Conservation (phyloP, 176 grass and related monocot genomes). For the Oryza australiensis region DNA sequence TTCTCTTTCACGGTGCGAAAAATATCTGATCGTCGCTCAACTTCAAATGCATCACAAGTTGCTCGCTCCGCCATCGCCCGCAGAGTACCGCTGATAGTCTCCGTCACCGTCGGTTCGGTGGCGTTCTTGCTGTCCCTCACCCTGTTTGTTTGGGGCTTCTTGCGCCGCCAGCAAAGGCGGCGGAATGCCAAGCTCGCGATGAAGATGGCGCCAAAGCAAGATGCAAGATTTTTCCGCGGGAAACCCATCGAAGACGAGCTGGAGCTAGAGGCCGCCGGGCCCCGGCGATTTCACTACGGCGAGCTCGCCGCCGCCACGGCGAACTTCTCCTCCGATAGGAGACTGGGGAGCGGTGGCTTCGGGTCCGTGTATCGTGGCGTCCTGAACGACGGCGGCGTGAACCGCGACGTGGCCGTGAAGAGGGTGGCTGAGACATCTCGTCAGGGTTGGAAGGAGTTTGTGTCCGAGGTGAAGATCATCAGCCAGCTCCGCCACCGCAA, state of each 20-base stretch:
- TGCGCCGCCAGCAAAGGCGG: too few relatives aligned
- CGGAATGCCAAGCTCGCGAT: too few relatives aligned
- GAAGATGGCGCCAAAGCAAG: too few relatives aligned
- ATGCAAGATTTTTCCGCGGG: too few relatives aligned
- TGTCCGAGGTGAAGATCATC: slow-evolving; percentile 57
- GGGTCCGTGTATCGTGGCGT: slow-evolving; percentile 17
- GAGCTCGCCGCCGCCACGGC: background rate
- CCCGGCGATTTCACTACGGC: background rate
- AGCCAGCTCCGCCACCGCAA: slow-evolving; percentile 32
- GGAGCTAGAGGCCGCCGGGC: background rate
- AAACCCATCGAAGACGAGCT: background rate
- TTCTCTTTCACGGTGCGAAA: too few relatives aligned
- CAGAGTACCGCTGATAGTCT: too few relatives aligned
- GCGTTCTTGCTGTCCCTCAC: too few relatives aligned
- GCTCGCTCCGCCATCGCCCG: too few relatives aligned
- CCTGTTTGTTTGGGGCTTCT: too few relatives aligned
- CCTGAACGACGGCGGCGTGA: background rate
- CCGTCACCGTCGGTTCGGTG: too few relatives aligned
- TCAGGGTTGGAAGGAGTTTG: slow-evolving; percentile 54
- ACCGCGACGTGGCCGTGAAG: slow-evolving; percentile 22
- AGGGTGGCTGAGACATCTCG: background rate
- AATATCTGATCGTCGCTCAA: too few relatives aligned
- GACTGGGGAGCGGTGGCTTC: slow-evolving; percentile 22
- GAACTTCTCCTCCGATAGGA: background rate
- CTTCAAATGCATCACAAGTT: too few relatives aligned